phyloP scores from a whole-genome alignment of 2,329 filamentous ascomycete species.

The Ophiostoma montium region DNA sequence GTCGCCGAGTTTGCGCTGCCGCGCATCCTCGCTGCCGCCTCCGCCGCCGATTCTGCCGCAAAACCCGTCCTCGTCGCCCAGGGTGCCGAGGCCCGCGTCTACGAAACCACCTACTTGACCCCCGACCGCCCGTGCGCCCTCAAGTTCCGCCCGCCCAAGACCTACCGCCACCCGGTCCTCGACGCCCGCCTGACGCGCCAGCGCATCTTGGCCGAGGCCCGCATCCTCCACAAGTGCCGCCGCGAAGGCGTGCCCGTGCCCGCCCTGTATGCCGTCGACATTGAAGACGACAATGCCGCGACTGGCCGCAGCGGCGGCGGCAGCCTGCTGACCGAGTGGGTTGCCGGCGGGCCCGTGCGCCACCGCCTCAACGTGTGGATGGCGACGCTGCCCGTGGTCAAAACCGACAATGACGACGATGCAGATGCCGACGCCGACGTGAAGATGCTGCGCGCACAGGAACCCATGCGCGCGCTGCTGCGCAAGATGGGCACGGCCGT shows the following conservation, averaged over 20 bases:
- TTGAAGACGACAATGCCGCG: slow-evolving; percentile 49
- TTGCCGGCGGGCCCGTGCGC: slow-evolving; percentile 58
- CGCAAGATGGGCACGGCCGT: slow-evolving; percentile 55
- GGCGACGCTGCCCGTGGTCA: slow-evolving; percentile 30
- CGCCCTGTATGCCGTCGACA: slow-evolving; percentile 55
- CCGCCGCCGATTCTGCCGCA: slow-evolving; percentile 18
- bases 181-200: slow-evolving; percentile 77
- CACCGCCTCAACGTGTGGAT: slow-evolving; percentile 57
- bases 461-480: slow-evolving; percentile 47
- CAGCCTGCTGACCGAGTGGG: slow-evolving; percentile 68
- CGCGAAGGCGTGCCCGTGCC: slow-evolving; percentile 73
- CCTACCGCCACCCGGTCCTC: slow-evolving; percentile 81
- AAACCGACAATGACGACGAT: too few relatives aligned
- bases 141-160: slow-evolving; percentile 83
- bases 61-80: slow-evolving; percentile 65
- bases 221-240: slow-evolving; percentile 66
- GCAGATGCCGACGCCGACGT: slow-evolving; percentile 12
- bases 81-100: slow-evolving; percentile 91
- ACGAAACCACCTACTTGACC: slow-evolving; percentile 67
- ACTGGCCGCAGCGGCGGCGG: slow-evolving; percentile 19
- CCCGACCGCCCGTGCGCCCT: slow-evolving; percentile 58
- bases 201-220: slow-evolving; percentile 76
- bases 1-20: slow-evolving; percentile 23
- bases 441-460: slow-evolving; percentile 17
- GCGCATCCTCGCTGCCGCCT: slow-evolving; percentile 42